Evolutionary conservation across 371 early-diverging fungal genomes (phyloP).

Genomic region (Mortierella sp.): DNA sequence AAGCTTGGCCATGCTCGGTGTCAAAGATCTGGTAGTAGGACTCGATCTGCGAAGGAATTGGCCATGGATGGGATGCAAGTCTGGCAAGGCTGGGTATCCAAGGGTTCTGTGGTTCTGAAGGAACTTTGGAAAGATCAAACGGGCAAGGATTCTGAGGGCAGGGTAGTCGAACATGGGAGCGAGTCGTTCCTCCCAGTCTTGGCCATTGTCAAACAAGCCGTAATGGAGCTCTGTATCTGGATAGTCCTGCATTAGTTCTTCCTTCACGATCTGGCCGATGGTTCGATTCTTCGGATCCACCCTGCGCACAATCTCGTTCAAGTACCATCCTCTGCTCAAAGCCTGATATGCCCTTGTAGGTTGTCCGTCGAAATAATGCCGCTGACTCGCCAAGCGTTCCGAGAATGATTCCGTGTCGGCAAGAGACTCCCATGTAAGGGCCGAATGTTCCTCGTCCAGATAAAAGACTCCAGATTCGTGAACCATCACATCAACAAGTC

Average conservation of each 20-base stretch:
- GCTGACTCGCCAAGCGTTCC: slow-evolving; percentile 62
- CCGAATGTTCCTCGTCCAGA: slow-evolving; percentile 55
- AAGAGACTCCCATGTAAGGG: slow-evolving; percentile 54
- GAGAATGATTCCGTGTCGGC: slow-evolving; percentile 53
- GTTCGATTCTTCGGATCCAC: slow-evolving; percentile 66
- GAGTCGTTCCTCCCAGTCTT: slow-evolving; percentile 56
- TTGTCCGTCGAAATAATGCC: slow-evolving; percentile 64
- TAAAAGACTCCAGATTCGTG: slow-evolving; percentile 74
- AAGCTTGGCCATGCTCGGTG: slow-evolving; percentile 35
- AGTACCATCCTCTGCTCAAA: slow-evolving; percentile 73
- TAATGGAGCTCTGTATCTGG: slow-evolving; percentile 69
- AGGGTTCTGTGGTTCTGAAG: slow-evolving; percentile 25
- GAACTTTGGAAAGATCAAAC: slow-evolving; percentile 57
- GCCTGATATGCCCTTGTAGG: slow-evolving; percentile 70
- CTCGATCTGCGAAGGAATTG: slow-evolving; percentile 30
- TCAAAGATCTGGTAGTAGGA: slow-evolving; percentile 32
- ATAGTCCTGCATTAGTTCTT: slow-evolving; percentile 58
- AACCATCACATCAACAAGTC: slow-evolving; percentile 67
- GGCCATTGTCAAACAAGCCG: slow-evolving; percentile 41
- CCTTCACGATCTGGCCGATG: slow-evolving; percentile 63
- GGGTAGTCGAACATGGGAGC: slow-evolving; percentile 59
- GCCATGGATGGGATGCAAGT: slow-evolving; percentile 28
- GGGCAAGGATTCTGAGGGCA: slow-evolving; percentile 51
- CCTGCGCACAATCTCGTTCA: slow-evolving; percentile 75
- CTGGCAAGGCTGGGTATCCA: slow-evolving; percentile 24